These are phyloP conservation scores for Anisodus acutangulus DNA, from an alignment of 257 asterid species.

Conservation along the genomic window DNA sequence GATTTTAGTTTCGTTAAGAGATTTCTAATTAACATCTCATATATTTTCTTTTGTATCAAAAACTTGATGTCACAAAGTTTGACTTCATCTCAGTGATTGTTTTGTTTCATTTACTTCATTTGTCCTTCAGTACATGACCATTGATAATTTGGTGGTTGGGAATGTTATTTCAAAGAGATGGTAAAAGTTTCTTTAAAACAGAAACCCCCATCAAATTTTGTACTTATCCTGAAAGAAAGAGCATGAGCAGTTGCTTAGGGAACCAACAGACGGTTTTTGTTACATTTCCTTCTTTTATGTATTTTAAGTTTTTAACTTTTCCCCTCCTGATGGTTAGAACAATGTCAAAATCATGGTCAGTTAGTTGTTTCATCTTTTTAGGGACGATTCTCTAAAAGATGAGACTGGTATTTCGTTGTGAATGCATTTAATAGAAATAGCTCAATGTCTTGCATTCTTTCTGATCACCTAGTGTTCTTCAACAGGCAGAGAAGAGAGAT, in stretches of 20 bases:
- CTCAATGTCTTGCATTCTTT: conserved; percentile 20
- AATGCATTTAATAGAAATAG: conserved; percentile 22
- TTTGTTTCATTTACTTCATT: conserved; percentile 20
- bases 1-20: neutral
- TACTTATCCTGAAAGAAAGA: conserved; percentile 23
- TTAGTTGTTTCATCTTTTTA: neutral
- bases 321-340: neutral
- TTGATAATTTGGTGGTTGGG: conserved; percentile 13
- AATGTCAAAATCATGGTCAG: neutral
- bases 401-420: conserved; percentile 19
- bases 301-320: no score
- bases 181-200: neutral
- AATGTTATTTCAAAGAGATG: neutral
- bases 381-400: neutral
- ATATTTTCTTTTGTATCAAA: conserved; percentile 20
- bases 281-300: neutral
- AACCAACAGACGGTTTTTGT: neutral
- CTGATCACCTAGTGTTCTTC: conserved; percentile 36
- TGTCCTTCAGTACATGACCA: neutral
- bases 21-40: neutral
- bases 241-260: neutral
- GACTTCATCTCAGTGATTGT: conserved; percentile 18
- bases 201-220: neutral
- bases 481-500: conserved; percentile 93
- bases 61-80: neutral